Evolutionary conservation across 1,284 basidiomycete species (phyloP).

Genomic region (Mycena sp.): DNA sequence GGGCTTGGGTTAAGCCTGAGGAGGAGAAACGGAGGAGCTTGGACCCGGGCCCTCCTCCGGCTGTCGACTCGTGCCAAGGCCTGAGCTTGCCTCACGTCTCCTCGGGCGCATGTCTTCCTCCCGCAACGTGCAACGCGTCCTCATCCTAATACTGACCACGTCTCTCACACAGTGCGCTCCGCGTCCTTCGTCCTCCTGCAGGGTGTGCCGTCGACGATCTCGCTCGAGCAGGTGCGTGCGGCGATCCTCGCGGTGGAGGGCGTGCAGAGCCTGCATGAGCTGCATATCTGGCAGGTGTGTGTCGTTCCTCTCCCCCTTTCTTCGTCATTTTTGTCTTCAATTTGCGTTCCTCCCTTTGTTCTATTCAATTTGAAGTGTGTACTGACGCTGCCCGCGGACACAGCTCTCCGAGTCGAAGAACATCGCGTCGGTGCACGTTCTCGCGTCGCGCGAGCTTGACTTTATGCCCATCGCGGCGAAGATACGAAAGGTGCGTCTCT

Average conservation of each 20-base stretch:
- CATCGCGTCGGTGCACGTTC: slow-evolving; percentile 96
- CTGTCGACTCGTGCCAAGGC: no score
- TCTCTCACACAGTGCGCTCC: slow-evolving; percentile 75
- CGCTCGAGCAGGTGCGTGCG: slow-evolving; percentile 86
- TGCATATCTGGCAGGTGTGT: slow-evolving; percentile 96
- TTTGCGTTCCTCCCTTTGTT: not conserved
- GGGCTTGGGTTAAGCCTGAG: no score
- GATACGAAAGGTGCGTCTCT: slow-evolving; percentile 62
- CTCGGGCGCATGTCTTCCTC: slow-evolving; percentile 21
- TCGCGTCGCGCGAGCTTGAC: slow-evolving; percentile 82
- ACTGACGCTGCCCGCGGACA: not conserved
- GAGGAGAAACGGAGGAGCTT: no score
- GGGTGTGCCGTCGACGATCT: slow-evolving; percentile 91
- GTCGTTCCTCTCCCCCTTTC: slow-evolving; percentile 58
- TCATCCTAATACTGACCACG: slow-evolving; percentile 7
- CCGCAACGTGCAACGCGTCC: slow-evolving; percentile 22
- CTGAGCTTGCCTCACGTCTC: no score
- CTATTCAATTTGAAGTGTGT: no score
- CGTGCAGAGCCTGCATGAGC: slow-evolving; percentile 92
- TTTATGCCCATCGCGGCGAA: slow-evolving; percentile 93
- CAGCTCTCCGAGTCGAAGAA: slow-evolving; percentile 73
- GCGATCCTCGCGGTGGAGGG: slow-evolving; percentile 87
- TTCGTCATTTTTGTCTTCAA: not conserved
- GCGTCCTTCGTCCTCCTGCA: slow-evolving; percentile 98
- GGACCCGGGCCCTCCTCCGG: no score